These are phyloP conservation scores for Phytophthora uliginosa DNA, from an alignment of 352 stramenopile species.

Conservation along the genomic window DNA sequence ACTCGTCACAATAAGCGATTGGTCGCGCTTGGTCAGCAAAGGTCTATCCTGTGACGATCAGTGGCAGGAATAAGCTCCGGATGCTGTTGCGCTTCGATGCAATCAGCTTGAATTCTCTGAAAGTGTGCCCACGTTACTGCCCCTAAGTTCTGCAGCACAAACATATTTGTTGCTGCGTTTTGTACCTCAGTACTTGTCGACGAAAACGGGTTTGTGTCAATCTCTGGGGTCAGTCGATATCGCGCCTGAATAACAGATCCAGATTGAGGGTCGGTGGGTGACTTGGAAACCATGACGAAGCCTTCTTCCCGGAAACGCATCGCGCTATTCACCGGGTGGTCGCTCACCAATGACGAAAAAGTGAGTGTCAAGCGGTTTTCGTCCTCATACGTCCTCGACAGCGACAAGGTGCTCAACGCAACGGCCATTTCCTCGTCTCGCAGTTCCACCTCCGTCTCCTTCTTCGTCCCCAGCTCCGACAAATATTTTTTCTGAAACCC, in stretches of 20 bases:
- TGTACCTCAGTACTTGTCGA: not conserved
- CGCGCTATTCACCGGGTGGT: conserved; percentile 14
- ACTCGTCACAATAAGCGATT: no score
- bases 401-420: conserved; percentile 19
- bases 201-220: not conserved
- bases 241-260: conserved; percentile 19
- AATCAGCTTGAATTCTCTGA: conserved; percentile 10
- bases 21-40: no score
- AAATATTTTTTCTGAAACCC: conserved; percentile 31
- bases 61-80: not conserved
- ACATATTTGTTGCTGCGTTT: conserved; percentile 10
- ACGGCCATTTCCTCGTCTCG: conserved; percentile 18
- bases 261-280: not conserved
- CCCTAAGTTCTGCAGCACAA: conserved; percentile 28
- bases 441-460: conserved; percentile 25
- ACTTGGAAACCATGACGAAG: conserved; percentile 14
- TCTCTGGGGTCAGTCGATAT: conserved; percentile 31
- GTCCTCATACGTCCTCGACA: conserved; percentile 26
- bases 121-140: conserved; percentile 16
- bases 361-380: conserved; percentile 8
- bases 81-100: conserved; percentile 6
- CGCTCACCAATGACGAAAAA: conserved; percentile 23
- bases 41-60: not conserved
- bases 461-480: conserved; percentile 30
- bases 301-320: conserved; percentile 32